Conservation (phyloP, 2,329 filamentous ascomycete species). For the Colletotrichum sojae region DNA sequence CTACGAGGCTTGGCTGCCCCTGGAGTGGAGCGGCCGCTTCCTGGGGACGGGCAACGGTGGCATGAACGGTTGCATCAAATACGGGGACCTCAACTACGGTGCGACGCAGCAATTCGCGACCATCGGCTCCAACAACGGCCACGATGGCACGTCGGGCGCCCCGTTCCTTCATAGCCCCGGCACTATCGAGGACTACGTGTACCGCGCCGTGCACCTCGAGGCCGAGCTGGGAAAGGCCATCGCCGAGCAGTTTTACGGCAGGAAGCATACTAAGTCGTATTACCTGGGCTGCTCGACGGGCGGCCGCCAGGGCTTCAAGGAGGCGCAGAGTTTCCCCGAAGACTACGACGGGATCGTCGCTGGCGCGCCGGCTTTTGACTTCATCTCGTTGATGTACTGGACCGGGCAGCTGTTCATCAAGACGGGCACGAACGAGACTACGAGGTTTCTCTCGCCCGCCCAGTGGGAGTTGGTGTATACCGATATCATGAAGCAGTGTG, state of each 20-base stretch:
- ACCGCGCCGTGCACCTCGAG: conserved; percentile 60
- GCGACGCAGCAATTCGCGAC: conserved; percentile 59
- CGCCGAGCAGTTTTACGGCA: conserved; percentile 62
- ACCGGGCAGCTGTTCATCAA: conserved; percentile 57
- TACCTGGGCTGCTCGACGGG: conserved; percentile 69
- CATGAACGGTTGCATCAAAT: conserved; percentile 62
- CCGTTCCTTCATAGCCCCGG: conserved; percentile 54
- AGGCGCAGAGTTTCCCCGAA: conserved; percentile 55
- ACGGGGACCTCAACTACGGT: conserved; percentile 62
- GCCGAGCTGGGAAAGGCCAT: conserved; percentile 64
- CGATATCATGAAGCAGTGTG: conserved; percentile 62
- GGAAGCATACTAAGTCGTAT: conserved; percentile 50
- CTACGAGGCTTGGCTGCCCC: conserved; percentile 64
- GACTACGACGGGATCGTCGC: conserved; percentile 71
- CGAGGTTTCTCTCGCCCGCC: conserved; percentile 48
- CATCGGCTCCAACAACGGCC: conserved; percentile 65
- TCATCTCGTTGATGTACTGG: conserved; percentile 47
- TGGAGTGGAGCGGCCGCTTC: conserved; percentile 59
- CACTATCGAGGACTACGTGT: conserved; percentile 54
- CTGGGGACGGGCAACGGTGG: conserved; percentile 65
- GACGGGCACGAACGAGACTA: conserved; percentile 58
- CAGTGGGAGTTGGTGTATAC: conserved; percentile 39
- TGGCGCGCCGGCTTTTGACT: conserved; percentile 55
- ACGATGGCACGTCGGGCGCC: conserved; percentile 58
- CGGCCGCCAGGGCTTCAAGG: conserved; percentile 66